A percentile compares a stretch with the other conserved stretches of the same genome.
Conservation (phyloP, 1,284 basidiomycete genomes). For the Termitomyces sp. region DNA sequence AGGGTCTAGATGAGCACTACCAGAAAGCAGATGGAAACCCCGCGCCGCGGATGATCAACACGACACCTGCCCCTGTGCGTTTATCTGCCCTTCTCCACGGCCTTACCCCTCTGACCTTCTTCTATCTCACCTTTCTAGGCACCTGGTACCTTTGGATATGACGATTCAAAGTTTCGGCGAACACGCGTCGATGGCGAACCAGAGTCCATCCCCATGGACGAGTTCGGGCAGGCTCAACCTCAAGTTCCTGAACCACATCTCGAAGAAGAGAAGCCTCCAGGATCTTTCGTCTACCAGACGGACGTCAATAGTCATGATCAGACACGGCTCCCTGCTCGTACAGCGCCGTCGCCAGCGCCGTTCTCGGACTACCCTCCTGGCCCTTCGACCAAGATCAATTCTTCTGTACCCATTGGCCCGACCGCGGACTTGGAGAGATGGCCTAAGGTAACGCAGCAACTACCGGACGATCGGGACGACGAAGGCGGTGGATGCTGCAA, state of each 20-base stretch:
- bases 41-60: conserved; percentile 39
- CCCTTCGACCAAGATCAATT: conserved; percentile 12
- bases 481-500: conserved; percentile 49
- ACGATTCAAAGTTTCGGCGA: conserved; percentile 59
- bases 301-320: conserved; percentile 27
- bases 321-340: conserved; percentile 25
- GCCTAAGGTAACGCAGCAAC: conserved; percentile 16
- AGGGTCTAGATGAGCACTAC: conserved; percentile 66
- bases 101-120: conserved; percentile 5
- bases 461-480: conserved; percentile 32
- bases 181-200: conserved; percentile 28
- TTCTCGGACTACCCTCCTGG: conserved; percentile 48
- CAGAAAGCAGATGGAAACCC: conserved; percentile 60
- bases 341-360: conserved; percentile 40
- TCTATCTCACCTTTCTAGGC: conserved; percentile 40
- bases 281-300: conserved; percentile 6
- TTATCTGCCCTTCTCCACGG: conserved; percentile 3
- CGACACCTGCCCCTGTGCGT: conserved; percentile 50
- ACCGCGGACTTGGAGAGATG: conserved; percentile 3
- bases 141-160: conserved; percentile 77
- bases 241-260: conserved; percentile 18
- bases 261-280: conserved; percentile 17
- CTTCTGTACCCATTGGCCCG: not conserved
- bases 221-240: conserved; percentile 45
- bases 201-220: conserved; percentile 53